Evolutionary conservation across 371 early-diverging fungal genomes (phyloP).

Genomic region (Coemansia sp.): DNA sequence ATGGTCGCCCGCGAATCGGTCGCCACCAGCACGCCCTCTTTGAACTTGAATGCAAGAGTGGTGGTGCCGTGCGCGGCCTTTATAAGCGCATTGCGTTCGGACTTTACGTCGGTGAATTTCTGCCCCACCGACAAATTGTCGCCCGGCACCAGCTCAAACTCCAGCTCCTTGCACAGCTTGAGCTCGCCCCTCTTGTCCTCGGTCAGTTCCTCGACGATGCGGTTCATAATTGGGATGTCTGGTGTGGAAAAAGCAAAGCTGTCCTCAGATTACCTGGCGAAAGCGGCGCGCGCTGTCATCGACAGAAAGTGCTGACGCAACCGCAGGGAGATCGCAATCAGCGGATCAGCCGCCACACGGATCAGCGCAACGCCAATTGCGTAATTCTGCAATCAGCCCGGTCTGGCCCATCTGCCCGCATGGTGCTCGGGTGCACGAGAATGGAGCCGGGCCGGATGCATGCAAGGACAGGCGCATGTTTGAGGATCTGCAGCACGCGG

Average conservation of each 20-base stretch:
- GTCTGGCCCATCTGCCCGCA: no score
- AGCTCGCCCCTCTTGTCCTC: constrained; percentile 7
- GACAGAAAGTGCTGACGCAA: not conserved
- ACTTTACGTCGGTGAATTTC: constrained; percentile 49
- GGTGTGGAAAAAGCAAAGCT: not conserved
- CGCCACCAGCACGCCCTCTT: constrained; percentile 97
- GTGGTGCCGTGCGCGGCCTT: constrained; percentile 98
- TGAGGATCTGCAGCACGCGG: no score
- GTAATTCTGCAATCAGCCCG: no score
- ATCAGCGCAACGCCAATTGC: no score
- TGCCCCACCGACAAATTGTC: constrained; percentile 42
- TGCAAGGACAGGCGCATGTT: no score
- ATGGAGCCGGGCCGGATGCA: no score
- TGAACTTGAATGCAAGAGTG: constrained; percentile 98
- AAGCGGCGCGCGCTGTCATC: not conserved
- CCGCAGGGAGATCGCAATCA: not conserved
- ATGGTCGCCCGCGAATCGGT: constrained; percentile 99
- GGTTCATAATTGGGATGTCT: constrained; percentile 17
- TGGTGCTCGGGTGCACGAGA: no score
- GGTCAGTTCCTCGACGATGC: constrained; percentile 29
- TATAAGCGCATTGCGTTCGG: constrained; percentile 55
- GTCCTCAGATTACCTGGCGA: not conserved
- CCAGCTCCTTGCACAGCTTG: constrained; percentile 15
- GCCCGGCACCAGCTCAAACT: constrained; percentile 33
- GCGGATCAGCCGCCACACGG: no score